Evolutionary conservation across 2,329 filamentous ascomycete genomes (phyloP).

Genomic region (Ascochyta clinopodiicola): DNA sequence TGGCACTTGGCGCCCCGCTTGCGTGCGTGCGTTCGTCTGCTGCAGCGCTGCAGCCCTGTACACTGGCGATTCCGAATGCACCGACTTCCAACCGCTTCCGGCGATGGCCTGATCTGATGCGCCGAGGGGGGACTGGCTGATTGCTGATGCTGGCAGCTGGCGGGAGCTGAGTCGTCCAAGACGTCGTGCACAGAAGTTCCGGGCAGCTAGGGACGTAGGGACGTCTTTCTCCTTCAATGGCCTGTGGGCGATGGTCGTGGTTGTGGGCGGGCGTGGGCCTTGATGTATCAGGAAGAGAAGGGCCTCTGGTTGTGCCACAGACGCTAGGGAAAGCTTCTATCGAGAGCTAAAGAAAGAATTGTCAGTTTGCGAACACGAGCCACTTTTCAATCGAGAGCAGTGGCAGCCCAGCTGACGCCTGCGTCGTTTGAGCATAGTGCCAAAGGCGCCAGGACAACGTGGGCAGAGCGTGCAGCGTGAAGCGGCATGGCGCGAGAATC

Average conservation of each 20-base stretch:
- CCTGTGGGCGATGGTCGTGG: constrained; percentile 4
- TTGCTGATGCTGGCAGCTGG: constrained; percentile 23
- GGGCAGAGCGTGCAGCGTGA: constrained; percentile 22
- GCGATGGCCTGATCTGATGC: constrained; percentile 36
- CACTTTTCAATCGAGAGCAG: constrained; percentile 12
- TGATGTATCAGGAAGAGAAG: constrained; percentile 22
- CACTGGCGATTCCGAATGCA: constrained; percentile 19
- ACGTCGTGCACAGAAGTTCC: constrained; percentile 5
- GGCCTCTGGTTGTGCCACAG: constrained; percentile 18
- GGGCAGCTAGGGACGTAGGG: neutral
- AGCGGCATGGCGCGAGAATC: constrained; percentile 25
- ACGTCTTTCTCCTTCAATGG: neutral
- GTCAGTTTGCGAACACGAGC: constrained; percentile 31
- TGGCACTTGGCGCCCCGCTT: constrained; percentile 37
- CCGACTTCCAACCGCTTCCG: constrained; percentile 34
- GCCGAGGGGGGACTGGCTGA: constrained; percentile 14
- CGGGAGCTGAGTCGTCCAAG: constrained; percentile 7
- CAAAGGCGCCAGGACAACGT: constrained; percentile 22
- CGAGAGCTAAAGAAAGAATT: constrained; percentile 33
- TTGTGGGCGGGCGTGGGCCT: constrained; percentile 19
- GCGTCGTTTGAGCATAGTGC: constrained; percentile 28
- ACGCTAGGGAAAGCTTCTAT: constrained; percentile 29
- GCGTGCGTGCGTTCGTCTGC: constrained; percentile 20
- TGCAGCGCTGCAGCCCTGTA: constrained; percentile 25
- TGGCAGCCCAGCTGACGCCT: constrained; percentile 27